Conservation (phyloP, 148 eudicot species). For the Silene conica region DNA sequence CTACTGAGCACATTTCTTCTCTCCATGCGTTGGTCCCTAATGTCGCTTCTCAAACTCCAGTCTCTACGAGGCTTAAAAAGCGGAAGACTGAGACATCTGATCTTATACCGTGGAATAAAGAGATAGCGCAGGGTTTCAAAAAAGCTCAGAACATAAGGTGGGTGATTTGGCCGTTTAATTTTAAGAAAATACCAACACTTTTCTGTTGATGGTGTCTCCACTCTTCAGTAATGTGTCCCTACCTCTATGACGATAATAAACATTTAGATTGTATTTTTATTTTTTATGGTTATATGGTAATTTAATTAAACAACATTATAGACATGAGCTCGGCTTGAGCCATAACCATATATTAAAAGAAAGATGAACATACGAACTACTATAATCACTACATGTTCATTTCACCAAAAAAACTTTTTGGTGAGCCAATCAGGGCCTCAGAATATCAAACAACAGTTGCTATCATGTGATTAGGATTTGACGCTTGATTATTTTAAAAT, state of each 20-base stretch:
- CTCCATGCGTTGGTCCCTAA: constrained; percentile 31
- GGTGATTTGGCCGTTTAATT: constrained; percentile 8
- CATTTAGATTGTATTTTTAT: background rate
- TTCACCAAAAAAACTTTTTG: background rate
- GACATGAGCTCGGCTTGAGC: background rate
- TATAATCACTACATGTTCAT: background rate
- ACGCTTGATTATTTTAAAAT: background rate
- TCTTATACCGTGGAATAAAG: constrained; percentile 66
- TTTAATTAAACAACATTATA: background rate
- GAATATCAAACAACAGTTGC: background rate
- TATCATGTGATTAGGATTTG: constrained; percentile 5
- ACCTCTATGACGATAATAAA: background rate
- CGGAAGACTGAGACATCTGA: constrained; percentile 54
- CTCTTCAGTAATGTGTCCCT: background rate
- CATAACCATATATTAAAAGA: background rate
- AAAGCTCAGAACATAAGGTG: constrained; percentile 56
- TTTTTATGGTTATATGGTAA: background rate
- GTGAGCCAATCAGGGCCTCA: background rate
- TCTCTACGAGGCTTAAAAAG: constrained; percentile 49
- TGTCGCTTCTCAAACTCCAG: constrained; percentile 28
- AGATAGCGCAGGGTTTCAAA: constrained; percentile 43
- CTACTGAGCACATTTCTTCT: constrained; percentile 34
- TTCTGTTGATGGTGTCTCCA: background rate
- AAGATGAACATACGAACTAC: background rate
- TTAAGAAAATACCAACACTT: background rate